A percentile compares a stretch with the other conserved stretches of the same genome.
Conservation (phyloP, 2,329 filamentous ascomycete genomes). For the Arthrobotrys pseudoclavata region DNA sequence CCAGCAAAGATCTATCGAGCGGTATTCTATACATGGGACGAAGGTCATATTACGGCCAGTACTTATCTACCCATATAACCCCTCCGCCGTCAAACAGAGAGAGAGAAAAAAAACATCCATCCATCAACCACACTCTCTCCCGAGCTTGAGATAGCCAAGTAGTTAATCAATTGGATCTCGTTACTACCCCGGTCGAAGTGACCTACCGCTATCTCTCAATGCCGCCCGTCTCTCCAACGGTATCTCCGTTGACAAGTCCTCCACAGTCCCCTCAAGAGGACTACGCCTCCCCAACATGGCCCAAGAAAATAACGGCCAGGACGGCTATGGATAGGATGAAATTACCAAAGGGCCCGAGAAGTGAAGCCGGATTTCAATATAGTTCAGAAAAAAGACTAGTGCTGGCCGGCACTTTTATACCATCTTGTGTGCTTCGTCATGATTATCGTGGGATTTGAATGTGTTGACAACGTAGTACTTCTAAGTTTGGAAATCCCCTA, state of each 20-base stretch:
- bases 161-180: not conserved
- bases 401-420: no score
- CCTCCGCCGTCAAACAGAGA: not conserved
- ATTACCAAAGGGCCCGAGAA: no score
- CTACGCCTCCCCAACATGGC: conserved; percentile 12
- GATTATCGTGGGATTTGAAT: no score
- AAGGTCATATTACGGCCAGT: not conserved
- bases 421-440: no score
- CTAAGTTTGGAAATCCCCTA: not conserved
- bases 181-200: not conserved
- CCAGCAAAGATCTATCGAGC: not conserved
- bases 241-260: conserved; percentile 10
- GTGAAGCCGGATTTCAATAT: no score
- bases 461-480: conserved; percentile 13
- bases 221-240: not conserved
- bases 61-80: not conserved
- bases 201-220: not conserved
- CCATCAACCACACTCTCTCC: not conserved
- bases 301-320: no score
- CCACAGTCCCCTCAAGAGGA: conserved; percentile 20
- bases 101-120: not conserved
- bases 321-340: no score
- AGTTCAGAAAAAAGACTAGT: no score
- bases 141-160: not conserved
- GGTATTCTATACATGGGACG: conserved; percentile 4